Evolutionary conservation across 176 grass and related monocot genomes (phyloP).

Genomic region (Juncus inflexus): DNA sequence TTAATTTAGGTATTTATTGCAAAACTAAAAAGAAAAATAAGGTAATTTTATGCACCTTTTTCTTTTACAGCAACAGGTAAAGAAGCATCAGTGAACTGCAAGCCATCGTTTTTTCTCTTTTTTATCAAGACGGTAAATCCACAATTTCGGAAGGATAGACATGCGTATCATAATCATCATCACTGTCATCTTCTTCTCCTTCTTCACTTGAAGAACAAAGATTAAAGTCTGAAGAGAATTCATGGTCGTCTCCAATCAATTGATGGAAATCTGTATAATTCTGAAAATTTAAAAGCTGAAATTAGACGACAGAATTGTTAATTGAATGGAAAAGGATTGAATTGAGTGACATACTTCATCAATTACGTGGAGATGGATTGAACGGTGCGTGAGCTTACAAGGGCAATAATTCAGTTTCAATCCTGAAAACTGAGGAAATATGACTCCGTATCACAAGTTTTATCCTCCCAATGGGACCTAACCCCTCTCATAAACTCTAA

Average conservation of each 20-base stretch:
- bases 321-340: not conserved
- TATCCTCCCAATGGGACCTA: too few species aligned
- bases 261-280: slow-evolving; percentile 16
- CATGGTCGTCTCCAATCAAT: slow-evolving; percentile 17
- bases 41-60: slow-evolving; percentile 39
- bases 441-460: too few species aligned
- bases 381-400: not conserved
- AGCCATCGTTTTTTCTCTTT: slow-evolving; percentile 34
- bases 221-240: not conserved
- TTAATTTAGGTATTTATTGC: not conserved
- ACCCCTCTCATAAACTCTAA: too few species aligned
- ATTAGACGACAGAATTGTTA: not conserved
- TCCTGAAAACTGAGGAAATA: slow-evolving; percentile 8
- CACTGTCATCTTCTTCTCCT: slow-evolving; percentile 57
- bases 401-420: not conserved
- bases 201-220: slow-evolving; percentile 44
- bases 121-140: slow-evolving; percentile 41
- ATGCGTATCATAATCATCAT: slow-evolving; percentile 56
- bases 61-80: slow-evolving; percentile 44
- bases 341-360: slow-evolving; percentile 6
- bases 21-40: slow-evolving; percentile 4
- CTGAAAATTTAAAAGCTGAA: slow-evolving; percentile 3
- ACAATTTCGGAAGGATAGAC: slow-evolving; percentile 39
- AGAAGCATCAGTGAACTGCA: slow-evolving; percentile 40
- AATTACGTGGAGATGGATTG: not conserved